Percentiles rank a stretch among this genome's conserved stretches.
phyloP scores from a whole-genome alignment of 2,329 filamentous ascomycete species.

The Raffaelea arxii region DNA sequence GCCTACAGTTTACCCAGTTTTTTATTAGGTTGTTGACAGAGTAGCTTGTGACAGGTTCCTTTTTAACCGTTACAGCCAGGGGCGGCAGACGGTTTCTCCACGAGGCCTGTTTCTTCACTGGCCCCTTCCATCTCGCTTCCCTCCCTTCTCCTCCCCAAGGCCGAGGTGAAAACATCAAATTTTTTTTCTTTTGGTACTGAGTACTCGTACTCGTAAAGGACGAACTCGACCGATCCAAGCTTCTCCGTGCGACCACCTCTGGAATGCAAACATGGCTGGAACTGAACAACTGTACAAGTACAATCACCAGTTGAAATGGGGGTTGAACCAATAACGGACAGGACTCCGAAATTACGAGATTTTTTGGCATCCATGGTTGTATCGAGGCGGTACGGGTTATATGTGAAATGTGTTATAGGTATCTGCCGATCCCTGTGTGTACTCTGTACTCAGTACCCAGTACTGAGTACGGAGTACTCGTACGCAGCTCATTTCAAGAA shows the following conservation, averaged over 20 bases:
- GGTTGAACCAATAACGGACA: not conserved
- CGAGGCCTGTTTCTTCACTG: not conserved
- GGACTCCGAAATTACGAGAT: conserved; percentile 25
- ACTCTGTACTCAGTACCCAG: not conserved
- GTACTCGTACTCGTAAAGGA: too few species aligned
- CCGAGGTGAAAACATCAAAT: too few species aligned
- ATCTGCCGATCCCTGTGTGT: not conserved
- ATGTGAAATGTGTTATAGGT: conserved; percentile 26
- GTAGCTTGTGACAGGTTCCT: too few species aligned
- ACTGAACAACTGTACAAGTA: not conserved
- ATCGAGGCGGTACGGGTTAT: conserved; percentile 23
- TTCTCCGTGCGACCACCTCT: not conserved
- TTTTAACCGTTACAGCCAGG: too few species aligned
- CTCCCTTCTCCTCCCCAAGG: too few species aligned
- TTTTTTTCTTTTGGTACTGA: not conserved
- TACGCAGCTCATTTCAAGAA: too few species aligned
- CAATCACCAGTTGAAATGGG: not conserved
- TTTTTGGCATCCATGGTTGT: conserved; percentile 18
- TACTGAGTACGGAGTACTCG: too few species aligned
- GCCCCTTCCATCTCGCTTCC: too few species aligned
- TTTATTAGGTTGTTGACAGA: not conserved
- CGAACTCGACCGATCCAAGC: too few species aligned
- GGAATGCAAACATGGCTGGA: not conserved
- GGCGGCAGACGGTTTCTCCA: too few species aligned
- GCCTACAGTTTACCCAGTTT: not conserved